Conservation (phyloP, 306 rosid species). For the Aeschynomene evenia region DNA sequence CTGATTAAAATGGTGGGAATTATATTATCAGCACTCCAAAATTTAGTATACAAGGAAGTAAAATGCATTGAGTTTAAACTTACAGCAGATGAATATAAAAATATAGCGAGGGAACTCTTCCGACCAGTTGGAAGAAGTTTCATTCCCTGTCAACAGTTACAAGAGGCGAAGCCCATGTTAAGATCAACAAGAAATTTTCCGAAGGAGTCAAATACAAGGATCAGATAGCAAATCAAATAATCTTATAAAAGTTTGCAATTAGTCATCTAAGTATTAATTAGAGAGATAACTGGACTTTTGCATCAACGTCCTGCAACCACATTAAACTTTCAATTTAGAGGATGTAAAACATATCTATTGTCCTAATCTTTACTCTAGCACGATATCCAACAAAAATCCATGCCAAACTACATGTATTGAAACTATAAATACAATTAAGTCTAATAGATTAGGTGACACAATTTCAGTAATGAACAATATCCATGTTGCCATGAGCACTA, state of each 20-base stretch:
- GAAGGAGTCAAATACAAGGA: slow-evolving; percentile 10
- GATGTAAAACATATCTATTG: not conserved
- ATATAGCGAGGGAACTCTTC: slow-evolving; percentile 71
- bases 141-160: slow-evolving; percentile 74
- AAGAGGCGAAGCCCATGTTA: slow-evolving; percentile 32
- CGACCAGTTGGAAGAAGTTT: slow-evolving; percentile 96
- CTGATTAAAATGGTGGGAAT: slow-evolving; percentile 45
- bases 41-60: slow-evolving; percentile 10
- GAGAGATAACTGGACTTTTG: not conserved
- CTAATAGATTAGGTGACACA: slow-evolving; percentile 8
- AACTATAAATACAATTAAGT: slow-evolving; percentile 1
- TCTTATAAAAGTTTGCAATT: not conserved
- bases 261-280: slow-evolving; percentile 9
- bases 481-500: slow-evolving; percentile 21
- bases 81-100: slow-evolving; percentile 74
- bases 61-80: slow-evolving; percentile 38
- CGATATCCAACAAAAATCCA: slow-evolving; percentile 19
- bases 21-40: slow-evolving; percentile 22
- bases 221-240: slow-evolving; percentile 1
- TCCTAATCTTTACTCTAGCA: not conserved
- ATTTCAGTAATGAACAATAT: not conserved
- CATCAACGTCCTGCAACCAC: slow-evolving; percentile 7
- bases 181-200: slow-evolving; percentile 6
- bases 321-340: slow-evolving; percentile 9
- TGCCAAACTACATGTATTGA: not conserved